Evolutionary conservation across 2,329 filamentous ascomycete species (phyloP).

Genomic region (Ascochyta fabae): DNA sequence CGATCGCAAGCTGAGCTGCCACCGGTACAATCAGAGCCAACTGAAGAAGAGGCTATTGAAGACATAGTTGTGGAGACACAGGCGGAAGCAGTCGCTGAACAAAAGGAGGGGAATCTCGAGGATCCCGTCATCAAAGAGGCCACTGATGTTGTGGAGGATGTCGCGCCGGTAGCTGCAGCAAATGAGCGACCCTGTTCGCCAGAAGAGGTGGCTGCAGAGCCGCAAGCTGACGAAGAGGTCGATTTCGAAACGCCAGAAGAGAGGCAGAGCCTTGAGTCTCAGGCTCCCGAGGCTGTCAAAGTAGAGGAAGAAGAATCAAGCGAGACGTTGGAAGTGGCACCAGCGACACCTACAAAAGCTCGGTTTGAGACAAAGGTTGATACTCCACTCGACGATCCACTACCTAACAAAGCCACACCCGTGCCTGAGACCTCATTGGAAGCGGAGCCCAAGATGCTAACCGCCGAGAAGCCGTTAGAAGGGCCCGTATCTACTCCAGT

Average conservation of each 20-base stretch:
- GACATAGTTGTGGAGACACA: background rate
- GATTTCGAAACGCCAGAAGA: background rate
- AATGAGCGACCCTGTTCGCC: background rate
- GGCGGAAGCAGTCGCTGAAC: background rate
- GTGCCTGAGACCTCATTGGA: slow-evolving; percentile 31
- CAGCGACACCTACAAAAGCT: slow-evolving; percentile 3
- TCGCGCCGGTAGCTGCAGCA: background rate
- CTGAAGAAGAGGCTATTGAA: slow-evolving; percentile 1
- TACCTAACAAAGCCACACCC: slow-evolving; percentile 7
- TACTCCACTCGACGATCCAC: background rate
- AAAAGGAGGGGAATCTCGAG: background rate
- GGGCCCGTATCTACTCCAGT: slow-evolving; percentile 27
- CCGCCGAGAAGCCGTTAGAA: slow-evolving; percentile 36
- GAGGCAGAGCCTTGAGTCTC: background rate
- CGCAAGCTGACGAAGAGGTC: background rate
- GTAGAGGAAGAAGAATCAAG: background rate
- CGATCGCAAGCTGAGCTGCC: slow-evolving; percentile 3
- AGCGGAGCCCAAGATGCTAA: slow-evolving; percentile 39
- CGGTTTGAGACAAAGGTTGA: slow-evolving; percentile 7
- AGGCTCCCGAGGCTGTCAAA: background rate
- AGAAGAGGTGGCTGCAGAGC: background rate
- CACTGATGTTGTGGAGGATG: background rate
- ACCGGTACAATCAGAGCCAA: slow-evolving; percentile 2
- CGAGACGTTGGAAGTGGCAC: background rate
- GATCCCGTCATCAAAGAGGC: background rate